A percentile compares a stretch with the other conserved stretches of the same genome.
Conservation (phyloP, 2,329 filamentous ascomycete species). For the Colletotrichum sojae region DNA sequence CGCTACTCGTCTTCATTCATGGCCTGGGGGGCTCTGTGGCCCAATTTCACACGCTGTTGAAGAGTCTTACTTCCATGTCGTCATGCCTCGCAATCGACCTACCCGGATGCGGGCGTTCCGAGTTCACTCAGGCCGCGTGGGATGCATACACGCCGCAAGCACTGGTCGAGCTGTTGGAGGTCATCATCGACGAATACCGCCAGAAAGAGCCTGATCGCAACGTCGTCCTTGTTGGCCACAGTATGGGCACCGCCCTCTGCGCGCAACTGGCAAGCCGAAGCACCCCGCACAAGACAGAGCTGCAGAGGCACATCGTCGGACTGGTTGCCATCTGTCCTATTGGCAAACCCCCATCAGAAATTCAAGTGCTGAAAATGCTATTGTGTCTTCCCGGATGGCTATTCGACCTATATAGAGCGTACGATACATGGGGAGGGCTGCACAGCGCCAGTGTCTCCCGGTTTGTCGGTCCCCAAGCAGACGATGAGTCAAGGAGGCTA, state of each 20-base stretch:
- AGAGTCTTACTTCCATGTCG: slow-evolving; percentile 84
- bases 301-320: slow-evolving; percentile 79
- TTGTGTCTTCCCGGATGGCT: slow-evolving; percentile 79
- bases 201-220: slow-evolving; percentile 76
- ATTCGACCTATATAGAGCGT: slow-evolving; percentile 82
- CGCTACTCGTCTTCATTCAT: slow-evolving; percentile 91
- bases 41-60: slow-evolving; percentile 87
- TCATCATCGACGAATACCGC: slow-evolving; percentile 80
- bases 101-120: slow-evolving; percentile 88
- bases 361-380: slow-evolving; percentile 66
- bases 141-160: slow-evolving; percentile 85
- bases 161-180: slow-evolving; percentile 80
- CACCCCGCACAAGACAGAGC: slow-evolving; percentile 60
- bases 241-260: slow-evolving; percentile 87
- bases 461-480: slow-evolving; percentile 79
- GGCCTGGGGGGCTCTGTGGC: slow-evolving; percentile 93
- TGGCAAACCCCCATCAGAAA: slow-evolving; percentile 72
- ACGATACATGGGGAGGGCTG: slow-evolving; percentile 84
- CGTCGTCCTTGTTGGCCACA: slow-evolving; percentile 88
- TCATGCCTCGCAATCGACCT: slow-evolving; percentile 91
- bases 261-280: slow-evolving; percentile 74
- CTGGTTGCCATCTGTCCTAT: slow-evolving; percentile 87
- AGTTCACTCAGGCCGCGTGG: slow-evolving; percentile 79
- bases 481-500: slow-evolving; percentile 74
- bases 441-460: slow-evolving; percentile 84